phyloP scores from a whole-genome alignment of 2,329 filamentous ascomycete genomes.

The Botrytis medusae region DNA sequence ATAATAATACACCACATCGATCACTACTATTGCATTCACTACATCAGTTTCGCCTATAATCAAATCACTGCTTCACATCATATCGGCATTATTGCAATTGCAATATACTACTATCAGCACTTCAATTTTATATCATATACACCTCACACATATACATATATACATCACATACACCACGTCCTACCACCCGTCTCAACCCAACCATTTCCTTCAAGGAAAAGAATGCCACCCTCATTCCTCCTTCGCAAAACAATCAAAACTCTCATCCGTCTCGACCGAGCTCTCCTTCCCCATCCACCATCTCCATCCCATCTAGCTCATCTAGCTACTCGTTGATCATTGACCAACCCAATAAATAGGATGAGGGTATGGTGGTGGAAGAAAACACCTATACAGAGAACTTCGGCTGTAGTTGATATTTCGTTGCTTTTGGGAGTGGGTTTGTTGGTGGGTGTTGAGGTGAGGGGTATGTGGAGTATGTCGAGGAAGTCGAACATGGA shows the following conservation, averaged over 20 bases:
- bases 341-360: neutral
- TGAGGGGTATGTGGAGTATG: neutral
- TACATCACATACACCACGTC: neutral
- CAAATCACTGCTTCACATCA: neutral
- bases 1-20: neutral
- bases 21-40: neutral
- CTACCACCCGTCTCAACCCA: neutral
- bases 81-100: neutral
- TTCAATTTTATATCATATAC: neutral
- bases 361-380: neutral
- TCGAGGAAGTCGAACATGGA: neutral
- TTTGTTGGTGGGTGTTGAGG: neutral
- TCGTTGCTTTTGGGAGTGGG: neutral
- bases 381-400: neutral
- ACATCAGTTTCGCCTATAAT: neutral
- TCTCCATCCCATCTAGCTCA: neutral
- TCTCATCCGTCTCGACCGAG: neutral
- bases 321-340: neutral
- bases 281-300: neutral
- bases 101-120: neutral
- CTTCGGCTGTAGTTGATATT: neutral
- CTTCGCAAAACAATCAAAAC: neutral
- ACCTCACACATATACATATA: neutral
- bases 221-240: neutral
- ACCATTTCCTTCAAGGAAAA: neutral